Evolutionary conservation across 768 basidiomycete species (phyloP).

Genomic region (Suillus sp.): DNA sequence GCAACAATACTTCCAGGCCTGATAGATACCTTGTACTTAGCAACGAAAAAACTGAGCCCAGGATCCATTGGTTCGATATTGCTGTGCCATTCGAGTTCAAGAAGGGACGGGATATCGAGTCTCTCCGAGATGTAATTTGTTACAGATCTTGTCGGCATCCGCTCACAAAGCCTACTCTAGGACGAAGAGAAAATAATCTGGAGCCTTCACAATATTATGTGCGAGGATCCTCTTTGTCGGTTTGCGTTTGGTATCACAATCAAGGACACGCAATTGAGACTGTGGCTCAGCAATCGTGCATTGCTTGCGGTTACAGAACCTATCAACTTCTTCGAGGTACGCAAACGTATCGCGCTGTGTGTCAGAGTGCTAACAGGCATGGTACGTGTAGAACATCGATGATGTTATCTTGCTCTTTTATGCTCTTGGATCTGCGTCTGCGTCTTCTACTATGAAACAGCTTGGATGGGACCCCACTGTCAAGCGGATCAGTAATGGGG

Average conservation of each 20-base stretch:
- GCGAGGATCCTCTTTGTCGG: too few species aligned
- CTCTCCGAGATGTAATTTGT: not conserved
- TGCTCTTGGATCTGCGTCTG: too few species aligned
- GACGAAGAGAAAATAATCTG: too few species aligned
- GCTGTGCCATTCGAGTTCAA: not conserved
- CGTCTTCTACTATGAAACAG: too few species aligned
- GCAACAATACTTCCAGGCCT: not conserved
- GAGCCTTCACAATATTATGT: too few species aligned
- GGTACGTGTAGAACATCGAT: not conserved
- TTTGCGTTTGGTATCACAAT: too few species aligned
- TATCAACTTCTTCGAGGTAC: not conserved
- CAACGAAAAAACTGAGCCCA: not conserved
- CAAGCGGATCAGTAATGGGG: too few species aligned
- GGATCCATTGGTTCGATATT: not conserved
- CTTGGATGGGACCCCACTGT: too few species aligned
- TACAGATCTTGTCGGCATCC: not conserved
- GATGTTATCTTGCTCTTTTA: not conserved
- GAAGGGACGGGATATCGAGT: not conserved
- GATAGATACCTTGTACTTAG: not conserved
- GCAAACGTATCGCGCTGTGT: not conserved
- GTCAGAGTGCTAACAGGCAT: not conserved
- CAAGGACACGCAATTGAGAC: too few species aligned
- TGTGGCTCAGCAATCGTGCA: too few species aligned
- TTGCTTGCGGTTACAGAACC: too few species aligned
- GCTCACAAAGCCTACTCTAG: not conserved